A percentile compares a stretch with the other conserved stretches of the same genome.
Evolutionary conservation across 768 basidiomycete genomes (phyloP).

Genomic region (Lactarius trivialis): DNA sequence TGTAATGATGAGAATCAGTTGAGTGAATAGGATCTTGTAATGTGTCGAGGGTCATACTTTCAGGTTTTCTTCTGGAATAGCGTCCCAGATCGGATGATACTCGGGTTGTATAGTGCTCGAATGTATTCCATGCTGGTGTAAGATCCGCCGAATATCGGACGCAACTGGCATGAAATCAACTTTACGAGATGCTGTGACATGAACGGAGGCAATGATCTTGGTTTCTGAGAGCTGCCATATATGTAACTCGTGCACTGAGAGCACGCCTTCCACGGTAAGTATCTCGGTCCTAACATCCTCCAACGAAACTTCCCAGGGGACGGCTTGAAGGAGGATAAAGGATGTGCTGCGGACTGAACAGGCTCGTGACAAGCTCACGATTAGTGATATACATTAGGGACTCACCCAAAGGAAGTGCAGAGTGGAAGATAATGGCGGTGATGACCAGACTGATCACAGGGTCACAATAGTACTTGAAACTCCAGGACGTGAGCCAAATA

Average conservation of each 20-base stretch:
- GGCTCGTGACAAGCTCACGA: conserved; percentile 13
- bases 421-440: conserved; percentile 93
- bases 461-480: conserved; percentile 87
- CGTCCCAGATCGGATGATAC: conserved; percentile 41
- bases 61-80: conserved; percentile 41
- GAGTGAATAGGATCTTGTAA: background rate
- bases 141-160: conserved; percentile 69
- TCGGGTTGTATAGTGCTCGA: conserved; percentile 94
- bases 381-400: conserved; percentile 7
- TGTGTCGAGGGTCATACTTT: conserved; percentile 33
- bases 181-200: conserved; percentile 76
- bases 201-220: conserved; percentile 93
- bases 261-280: conserved; percentile 73
- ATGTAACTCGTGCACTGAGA: conserved; percentile 89
- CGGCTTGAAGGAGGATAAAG: conserved; percentile 92
- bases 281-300: conserved; percentile 86
- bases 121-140: conserved; percentile 92
- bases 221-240: conserved; percentile 96
- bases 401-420: conserved; percentile 83
- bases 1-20: conserved; percentile 34
- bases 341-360: conserved; percentile 75
- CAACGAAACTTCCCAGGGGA: conserved; percentile 81
- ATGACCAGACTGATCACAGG: conserved; percentile 91
- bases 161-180: conserved; percentile 91
- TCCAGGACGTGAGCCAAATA: conserved; percentile 85